phyloP scores from a whole-genome alignment of 1,284 basidiomycete genomes.

The Ganoderma multipileum region DNA sequence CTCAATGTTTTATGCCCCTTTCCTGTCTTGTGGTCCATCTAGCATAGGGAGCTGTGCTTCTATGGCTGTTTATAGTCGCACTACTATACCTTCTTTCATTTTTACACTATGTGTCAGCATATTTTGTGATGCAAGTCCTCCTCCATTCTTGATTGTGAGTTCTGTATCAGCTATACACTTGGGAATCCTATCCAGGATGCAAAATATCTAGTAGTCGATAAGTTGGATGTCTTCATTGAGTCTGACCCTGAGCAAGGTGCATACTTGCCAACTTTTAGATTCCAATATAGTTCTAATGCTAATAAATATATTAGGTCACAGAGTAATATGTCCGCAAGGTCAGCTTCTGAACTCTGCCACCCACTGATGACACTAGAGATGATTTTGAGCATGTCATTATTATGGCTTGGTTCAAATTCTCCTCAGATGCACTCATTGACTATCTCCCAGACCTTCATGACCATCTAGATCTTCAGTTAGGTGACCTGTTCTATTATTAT shows the following conservation, averaged over 20 bases:
- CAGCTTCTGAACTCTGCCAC: neutral
- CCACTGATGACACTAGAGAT: neutral
- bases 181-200: neutral
- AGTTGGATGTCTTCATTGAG: neutral
- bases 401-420: neutral
- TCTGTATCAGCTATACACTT: neutral
- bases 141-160: neutral
- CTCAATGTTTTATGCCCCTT: neutral
- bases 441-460: neutral
- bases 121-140: neutral
- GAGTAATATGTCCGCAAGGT: neutral
- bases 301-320: neutral
- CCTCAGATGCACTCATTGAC: neutral
- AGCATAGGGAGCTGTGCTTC: neutral
- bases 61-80: neutral
- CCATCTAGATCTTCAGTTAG: neutral
- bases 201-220: neutral
- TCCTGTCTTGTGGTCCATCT: neutral
- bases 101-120: neutral
- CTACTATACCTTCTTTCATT: neutral
- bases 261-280: neutral
- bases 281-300: too few species aligned
- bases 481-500: neutral
- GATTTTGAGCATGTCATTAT: neutral
- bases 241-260: neutral